Conservation (phyloP, 352 stramenopile genomes). For the Phytophthora idaei region DNA sequence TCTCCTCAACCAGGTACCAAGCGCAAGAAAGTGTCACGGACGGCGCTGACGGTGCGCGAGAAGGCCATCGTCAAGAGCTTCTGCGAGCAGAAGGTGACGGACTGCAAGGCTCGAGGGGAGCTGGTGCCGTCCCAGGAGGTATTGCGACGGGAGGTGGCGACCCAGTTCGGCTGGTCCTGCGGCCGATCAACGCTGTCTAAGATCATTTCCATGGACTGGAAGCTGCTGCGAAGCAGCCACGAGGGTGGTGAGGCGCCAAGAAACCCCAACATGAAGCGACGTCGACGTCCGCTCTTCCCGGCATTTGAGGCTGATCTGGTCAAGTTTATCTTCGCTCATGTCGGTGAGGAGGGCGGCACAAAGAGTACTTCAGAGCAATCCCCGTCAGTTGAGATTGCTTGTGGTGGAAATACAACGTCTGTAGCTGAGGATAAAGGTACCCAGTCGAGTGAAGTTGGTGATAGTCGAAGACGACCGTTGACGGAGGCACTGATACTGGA, state of each 20-base stretch:
- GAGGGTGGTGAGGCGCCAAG: slow-evolving; percentile 41
- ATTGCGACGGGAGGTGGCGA: slow-evolving; percentile 55
- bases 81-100: slow-evolving; percentile 66
- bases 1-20: slow-evolving; percentile 12
- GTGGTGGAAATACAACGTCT: background rate
- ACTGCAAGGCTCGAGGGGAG: slow-evolving; percentile 61
- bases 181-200: slow-evolving; percentile 80
- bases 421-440: background rate
- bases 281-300: slow-evolving; percentile 71
- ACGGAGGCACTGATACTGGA: slow-evolving; percentile 77
- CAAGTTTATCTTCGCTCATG: slow-evolving; percentile 47
- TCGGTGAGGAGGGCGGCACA: slow-evolving; percentile 7
- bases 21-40: slow-evolving; percentile 44
- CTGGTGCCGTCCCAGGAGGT: slow-evolving; percentile 65
- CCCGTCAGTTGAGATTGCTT: background rate
- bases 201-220: slow-evolving; percentile 75
- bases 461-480: slow-evolving; percentile 24
- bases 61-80: slow-evolving; percentile 81
- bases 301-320: slow-evolving; percentile 72
- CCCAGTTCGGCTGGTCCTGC: slow-evolving; percentile 65
- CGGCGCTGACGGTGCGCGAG: slow-evolving; percentile 68
- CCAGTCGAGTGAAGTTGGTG: background rate
- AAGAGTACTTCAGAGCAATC: background rate
- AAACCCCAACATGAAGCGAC: slow-evolving; percentile 82
- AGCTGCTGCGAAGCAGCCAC: slow-evolving; percentile 40